Evolutionary conservation across 371 early-diverging fungal genomes (phyloP).

Genomic region (Catenaria anguillulae): DNA sequence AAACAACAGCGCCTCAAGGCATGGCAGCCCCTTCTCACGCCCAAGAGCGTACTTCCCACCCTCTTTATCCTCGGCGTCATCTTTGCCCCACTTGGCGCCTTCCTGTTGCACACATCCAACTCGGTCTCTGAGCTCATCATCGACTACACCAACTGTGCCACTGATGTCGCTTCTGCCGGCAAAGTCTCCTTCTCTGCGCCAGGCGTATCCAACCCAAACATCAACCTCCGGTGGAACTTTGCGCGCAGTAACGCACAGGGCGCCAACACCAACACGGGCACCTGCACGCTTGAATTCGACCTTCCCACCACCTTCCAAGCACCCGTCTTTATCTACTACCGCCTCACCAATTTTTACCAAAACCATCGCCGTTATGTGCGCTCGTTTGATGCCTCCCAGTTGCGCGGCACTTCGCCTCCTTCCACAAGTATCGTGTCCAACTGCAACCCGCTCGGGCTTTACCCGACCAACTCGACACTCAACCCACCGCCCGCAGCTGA

Average conservation of each 20-base stretch:
- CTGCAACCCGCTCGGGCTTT: constrained; percentile 39
- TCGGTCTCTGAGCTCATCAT: constrained; percentile 57
- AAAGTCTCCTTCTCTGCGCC: neutral
- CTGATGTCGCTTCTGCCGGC: constrained; percentile 9
- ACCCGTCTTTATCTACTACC: constrained; percentile 84
- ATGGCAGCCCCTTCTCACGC: constrained; percentile 95
- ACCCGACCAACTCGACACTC: no score
- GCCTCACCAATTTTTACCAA: constrained; percentile 94
- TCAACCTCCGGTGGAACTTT: constrained; percentile 26
- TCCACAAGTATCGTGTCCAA: constrained; percentile 19
- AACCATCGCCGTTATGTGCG: constrained; percentile 77
- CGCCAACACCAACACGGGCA: no score
- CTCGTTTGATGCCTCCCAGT: constrained; percentile 66
- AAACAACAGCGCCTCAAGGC: constrained; percentile 93
- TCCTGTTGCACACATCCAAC: constrained; percentile 45
- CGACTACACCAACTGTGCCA: constrained; percentile 75
- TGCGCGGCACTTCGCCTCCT: constrained; percentile 49
- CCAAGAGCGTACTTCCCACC: constrained; percentile 80
- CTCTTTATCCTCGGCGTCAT: constrained; percentile 78
- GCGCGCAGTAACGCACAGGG: constrained; percentile 11
- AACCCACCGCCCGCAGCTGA: constrained; percentile 13
- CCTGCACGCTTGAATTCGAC: constrained; percentile 67
- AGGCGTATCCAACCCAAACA: constrained; percentile 14
- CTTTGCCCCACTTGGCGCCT: constrained; percentile 81
- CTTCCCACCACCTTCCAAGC: constrained; percentile 47